Evolutionary conservation across 257 asterid species (phyloP).

Genomic region (Cynanchum wilfordii): DNA sequence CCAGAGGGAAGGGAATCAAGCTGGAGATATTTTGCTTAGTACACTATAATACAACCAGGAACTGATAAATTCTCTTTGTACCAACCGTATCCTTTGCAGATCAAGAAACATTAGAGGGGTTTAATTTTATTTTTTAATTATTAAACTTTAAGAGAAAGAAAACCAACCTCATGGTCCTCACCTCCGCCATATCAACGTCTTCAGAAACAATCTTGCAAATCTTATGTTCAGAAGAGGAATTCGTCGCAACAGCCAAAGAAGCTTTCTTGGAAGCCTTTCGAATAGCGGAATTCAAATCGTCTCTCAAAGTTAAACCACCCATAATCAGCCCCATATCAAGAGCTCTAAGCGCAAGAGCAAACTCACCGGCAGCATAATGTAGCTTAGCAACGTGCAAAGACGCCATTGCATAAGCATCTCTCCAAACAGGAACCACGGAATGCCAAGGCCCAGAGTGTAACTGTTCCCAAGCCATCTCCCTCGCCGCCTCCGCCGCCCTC

Average conservation of each 20-base stretch:
- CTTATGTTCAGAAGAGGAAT: neutral
- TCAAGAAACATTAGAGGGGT: neutral
- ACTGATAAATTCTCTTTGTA: neutral
- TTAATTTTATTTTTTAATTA: too few relatives aligned
- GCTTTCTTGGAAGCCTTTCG: conserved; percentile 27
- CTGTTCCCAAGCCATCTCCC: conserved; percentile 98
- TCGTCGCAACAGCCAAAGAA: neutral
- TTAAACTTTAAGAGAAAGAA: conserved; percentile 9
- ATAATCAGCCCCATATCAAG: conserved; percentile 91
- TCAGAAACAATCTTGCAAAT: conserved; percentile 15
- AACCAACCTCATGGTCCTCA: conserved; percentile 55
- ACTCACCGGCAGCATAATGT: conserved; percentile 50
- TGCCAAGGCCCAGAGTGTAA: conserved; percentile 97
- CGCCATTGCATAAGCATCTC: conserved; percentile 92
- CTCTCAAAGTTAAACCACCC: conserved; percentile 74
- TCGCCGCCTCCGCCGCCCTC: conserved; percentile 89
- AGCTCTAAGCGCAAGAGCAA: conserved; percentile 42
- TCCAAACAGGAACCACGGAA: conserved; percentile 84
- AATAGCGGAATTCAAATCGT: conserved; percentile 48
- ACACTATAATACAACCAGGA: neutral
- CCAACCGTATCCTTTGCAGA: neutral
- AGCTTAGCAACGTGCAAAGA: conserved; percentile 72
- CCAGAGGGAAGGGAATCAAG: neutral
- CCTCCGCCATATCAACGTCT: conserved; percentile 73
- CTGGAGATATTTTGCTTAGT: neutral